A percentile compares a stretch with the other conserved stretches of the same genome.
phyloP scores from a whole-genome alignment of 2,329 filamentous ascomycete species.

The Boeremia exigua region DNA sequence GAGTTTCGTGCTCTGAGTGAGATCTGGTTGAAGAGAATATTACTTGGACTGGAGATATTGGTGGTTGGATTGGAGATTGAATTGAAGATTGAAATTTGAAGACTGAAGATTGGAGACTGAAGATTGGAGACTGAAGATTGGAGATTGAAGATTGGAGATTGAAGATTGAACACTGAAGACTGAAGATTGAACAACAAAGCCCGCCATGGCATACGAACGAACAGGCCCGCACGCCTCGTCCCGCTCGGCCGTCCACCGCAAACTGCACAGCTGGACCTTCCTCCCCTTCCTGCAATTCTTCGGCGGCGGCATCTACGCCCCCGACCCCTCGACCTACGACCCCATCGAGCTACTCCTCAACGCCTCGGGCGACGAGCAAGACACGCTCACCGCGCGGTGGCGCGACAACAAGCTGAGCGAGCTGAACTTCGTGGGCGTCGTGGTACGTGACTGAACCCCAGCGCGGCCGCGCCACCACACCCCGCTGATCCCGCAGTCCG shows the following conservation, averaged over 20 bases:
- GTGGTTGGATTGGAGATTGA: too few relatives aligned
- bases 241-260: neutral
- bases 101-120: too few relatives aligned
- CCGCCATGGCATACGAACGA: neutral
- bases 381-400: conserved; percentile 48
- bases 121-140: too few relatives aligned
- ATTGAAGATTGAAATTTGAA: too few relatives aligned
- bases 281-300: conserved; percentile 35
- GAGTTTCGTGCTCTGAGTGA: too few relatives aligned
- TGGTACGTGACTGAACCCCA: conserved; percentile 14
- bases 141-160: too few relatives aligned
- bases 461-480: neutral
- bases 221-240: neutral
- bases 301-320: conserved; percentile 41
- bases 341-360: conserved; percentile 48
- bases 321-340: conserved; percentile 45
- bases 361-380: conserved; percentile 36
- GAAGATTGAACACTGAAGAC: too few relatives aligned
- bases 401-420: conserved; percentile 50
- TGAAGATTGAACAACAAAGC: neutral
- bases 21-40: too few relatives aligned
- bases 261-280: neutral
- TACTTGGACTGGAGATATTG: too few relatives aligned
- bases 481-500: neutral
- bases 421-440: conserved; percentile 51